These are phyloP conservation scores for Funneliformis geosporum DNA, from an alignment of 192 early-diverging fungal species.

Conservation along the genomic window DNA sequence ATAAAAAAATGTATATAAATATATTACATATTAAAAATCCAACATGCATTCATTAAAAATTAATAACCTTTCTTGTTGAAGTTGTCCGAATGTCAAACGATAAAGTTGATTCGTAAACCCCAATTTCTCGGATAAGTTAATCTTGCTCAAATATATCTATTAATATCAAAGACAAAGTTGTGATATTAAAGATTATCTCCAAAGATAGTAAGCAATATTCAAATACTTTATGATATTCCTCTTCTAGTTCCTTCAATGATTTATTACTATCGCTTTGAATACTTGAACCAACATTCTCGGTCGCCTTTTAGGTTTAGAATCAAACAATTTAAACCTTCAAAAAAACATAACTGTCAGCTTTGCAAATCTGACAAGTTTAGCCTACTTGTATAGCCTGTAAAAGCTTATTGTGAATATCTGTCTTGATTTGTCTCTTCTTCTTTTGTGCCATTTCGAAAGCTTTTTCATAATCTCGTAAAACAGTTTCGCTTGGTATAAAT, in stretches of 20 bases:
- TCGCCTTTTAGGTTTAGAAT: background rate
- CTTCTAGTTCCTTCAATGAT: background rate
- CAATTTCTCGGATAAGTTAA: background rate
- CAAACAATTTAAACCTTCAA: no score
- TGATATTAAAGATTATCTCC: no score
- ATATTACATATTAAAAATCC: no score
- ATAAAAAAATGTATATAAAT: no score
- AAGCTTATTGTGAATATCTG: background rate
- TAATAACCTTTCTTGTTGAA: background rate
- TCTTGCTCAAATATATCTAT: background rate
- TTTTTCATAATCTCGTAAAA: background rate
- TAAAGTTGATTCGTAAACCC: background rate
- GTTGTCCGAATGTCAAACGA: background rate
- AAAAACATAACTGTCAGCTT: no score
- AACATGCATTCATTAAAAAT: no score
- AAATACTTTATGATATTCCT: background rate
- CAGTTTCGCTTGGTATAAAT: background rate
- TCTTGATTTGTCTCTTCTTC: background rate
- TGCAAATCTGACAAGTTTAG: no score
- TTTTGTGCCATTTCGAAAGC: background rate
- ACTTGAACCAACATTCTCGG: background rate
- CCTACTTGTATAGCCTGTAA: background rate
- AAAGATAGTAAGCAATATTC: background rate
- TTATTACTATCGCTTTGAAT: background rate
- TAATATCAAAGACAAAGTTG: background rate